These are phyloP conservation scores for Melanomma pulvis-pyrius DNA, from an alignment of 495 filamentous ascomycete genomes.

Conservation along the genomic window DNA sequence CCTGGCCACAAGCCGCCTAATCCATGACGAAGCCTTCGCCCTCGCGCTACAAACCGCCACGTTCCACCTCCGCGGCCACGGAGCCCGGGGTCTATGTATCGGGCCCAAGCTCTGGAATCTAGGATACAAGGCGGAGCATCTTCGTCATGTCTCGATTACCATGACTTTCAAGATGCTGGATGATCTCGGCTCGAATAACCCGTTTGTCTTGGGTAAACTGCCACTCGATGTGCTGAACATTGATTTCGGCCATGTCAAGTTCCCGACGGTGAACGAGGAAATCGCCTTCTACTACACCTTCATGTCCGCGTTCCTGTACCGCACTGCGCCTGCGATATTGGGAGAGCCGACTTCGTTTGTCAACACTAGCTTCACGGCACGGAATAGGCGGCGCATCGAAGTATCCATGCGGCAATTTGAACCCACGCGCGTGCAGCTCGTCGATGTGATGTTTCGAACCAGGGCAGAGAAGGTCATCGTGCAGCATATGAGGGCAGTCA, in stretches of 20 bases:
- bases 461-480: not conserved
- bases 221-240: slow-evolving; percentile 4
- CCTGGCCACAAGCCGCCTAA: slow-evolving; percentile 5
- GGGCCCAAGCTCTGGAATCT: not conserved
- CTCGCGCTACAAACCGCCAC: not conserved
- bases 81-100: not conserved
- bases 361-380: not conserved
- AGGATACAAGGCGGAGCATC: not conserved
- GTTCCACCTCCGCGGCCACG: not conserved
- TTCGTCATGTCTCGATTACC: not conserved
- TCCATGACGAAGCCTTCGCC: not conserved
- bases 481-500: not conserved
- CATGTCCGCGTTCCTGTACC: slow-evolving; percentile 3
- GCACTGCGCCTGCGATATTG: not conserved
- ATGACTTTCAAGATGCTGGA: not conserved
- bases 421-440: not conserved
- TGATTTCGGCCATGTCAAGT: not conserved
- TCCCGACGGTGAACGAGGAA: not conserved
- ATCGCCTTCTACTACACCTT: not conserved
- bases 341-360: not conserved
- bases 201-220: not conserved
- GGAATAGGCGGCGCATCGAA: not conserved
- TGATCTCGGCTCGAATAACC: not conserved
- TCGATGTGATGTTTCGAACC: not conserved
- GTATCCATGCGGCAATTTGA: not conserved